Base-by-base conservation (phyloP, 1,284 basidiomycete species). In the Moniliella sp. region DNA sequence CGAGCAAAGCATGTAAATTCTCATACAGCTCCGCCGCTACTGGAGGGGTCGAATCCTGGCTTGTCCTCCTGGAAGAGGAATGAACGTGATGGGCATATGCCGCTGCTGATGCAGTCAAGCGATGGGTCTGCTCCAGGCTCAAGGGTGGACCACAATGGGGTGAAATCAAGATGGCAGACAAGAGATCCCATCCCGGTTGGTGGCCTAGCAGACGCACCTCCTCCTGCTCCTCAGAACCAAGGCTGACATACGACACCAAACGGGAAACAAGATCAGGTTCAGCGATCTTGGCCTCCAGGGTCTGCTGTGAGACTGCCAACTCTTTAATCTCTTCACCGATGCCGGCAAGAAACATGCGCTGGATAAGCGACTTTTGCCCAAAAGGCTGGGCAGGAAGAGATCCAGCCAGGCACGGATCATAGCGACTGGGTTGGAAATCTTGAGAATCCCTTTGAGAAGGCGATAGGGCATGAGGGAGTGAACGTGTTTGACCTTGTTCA, bases 401-500 rank as follows among this genome's bases (percentile, higher is more conserved):
- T 99, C 91, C 34, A 97, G 67, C 2, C 93, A 36, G 61, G 72
- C n/a, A 43, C 88, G 71, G 47, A 97, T 84, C 88, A 97, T 97
- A 10, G 74, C 72, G 45, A 97, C 76, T 1, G 88, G 88, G 61
- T 94, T 99, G 35, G 80, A 88, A 44, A 99, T 79, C 60, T 74
- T 78, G 40, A 99, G 65, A 12, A 84, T 78, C 4, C 80, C 71
- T 59, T 84, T 88, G 39, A 97, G 72, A 66, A 94, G 74, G 55
- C 94, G 83, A 63, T 99, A 99, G 2, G 88, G 88, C 82, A 97
- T 93, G 36, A 93, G 66, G 1, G 81, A 81, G 57, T 99, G 91
- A 34, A 93, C 72, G 26, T 86, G 72, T 64, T 94, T 97, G 42
- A 99, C 64, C 40, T 74, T 70, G 1, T 78, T 69, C 44, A 94